Percentiles rank a stretch among this genome's conserved stretches.
Evolutionary conservation across 106 monocot genomes (phyloP).

Genomic region (Posidonia australis): DNA sequence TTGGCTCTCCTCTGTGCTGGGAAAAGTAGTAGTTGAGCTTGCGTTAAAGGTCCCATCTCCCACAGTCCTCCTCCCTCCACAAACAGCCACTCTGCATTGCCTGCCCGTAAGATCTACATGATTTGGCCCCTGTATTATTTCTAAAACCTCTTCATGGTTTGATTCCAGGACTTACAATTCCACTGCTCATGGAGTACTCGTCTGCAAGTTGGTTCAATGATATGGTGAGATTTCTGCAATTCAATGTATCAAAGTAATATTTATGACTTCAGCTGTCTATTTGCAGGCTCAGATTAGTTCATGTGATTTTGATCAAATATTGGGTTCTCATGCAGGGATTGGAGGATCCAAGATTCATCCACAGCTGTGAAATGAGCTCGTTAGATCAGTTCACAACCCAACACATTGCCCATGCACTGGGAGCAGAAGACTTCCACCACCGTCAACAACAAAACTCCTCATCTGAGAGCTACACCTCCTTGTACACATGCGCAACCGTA

Average conservation of each 20-base stretch:
- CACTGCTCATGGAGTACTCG: conserved; percentile 1
- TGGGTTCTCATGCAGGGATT: background rate
- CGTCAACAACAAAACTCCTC: background rate
- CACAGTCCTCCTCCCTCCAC: too few species aligned
- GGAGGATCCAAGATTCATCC: background rate
- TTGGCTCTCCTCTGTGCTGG: too few species aligned
- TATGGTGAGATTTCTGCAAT: background rate
- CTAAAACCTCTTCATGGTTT: too few species aligned
- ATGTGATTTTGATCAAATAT: background rate
- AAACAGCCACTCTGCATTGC: too few species aligned
- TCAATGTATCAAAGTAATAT: background rate
- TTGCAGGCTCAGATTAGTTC: too few species aligned
- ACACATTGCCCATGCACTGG: background rate
- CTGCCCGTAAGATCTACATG: too few species aligned
- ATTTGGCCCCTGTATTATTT: too few species aligned
- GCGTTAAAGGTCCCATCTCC: too few species aligned
- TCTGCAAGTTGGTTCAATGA: conserved; percentile 2
- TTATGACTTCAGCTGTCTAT: background rate
- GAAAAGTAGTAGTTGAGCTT: too few species aligned
- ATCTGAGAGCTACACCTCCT: background rate
- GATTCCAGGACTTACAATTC: too few species aligned
- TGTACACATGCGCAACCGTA: too few species aligned
- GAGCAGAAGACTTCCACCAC: conserved; percentile 1
- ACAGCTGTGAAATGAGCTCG: conserved; percentile 1
- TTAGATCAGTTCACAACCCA: background rate